Evolutionary conservation across 805 yeast species (phyloP).

Genomic region (Ogataea dorogensis): DNA sequence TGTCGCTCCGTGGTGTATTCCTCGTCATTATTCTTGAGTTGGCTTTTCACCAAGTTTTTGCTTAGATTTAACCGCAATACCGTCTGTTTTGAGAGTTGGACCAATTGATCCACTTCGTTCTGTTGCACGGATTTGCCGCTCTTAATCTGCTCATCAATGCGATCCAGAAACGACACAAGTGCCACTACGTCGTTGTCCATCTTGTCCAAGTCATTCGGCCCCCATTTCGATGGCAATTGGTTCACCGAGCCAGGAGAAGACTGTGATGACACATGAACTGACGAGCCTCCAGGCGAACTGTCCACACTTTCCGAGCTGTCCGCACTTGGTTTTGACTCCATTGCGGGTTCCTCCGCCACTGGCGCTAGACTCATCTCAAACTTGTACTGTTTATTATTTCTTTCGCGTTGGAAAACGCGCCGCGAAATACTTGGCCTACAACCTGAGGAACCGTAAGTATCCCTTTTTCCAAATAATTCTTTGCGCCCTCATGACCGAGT

Average conservation of each 20-base stretch:
- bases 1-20: constrained; percentile 33
- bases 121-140: constrained; percentile 3
- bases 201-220: constrained; percentile 21
- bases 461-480: constrained; percentile 1
- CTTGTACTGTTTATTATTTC: constrained; percentile 7
- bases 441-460: constrained; percentile 1
- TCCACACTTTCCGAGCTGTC: constrained; percentile 2
- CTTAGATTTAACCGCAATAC: constrained; percentile 32
- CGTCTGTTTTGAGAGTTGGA: constrained; percentile 21
- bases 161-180: constrained; percentile 10
- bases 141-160: constrained; percentile 6
- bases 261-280: constrained; percentile 7
- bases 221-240: constrained; percentile 1
- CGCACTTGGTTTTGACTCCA: neutral
- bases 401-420: constrained; percentile 13
- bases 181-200: constrained; percentile 19
- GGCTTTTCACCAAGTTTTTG: constrained; percentile 32
- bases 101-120: constrained; percentile 5
- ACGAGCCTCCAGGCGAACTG: constrained; percentile 2
- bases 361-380: constrained; percentile 6
- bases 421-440: constrained; percentile 8
- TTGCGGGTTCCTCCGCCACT: neutral
- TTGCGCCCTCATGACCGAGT: constrained; percentile 8
- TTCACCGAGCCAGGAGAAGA: constrained; percentile 6
- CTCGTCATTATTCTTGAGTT: constrained; percentile 28